These are phyloP conservation scores for Blastomyces emzantsi DNA, from an alignment of 2,329 filamentous ascomycete species.

Conservation along the genomic window DNA sequence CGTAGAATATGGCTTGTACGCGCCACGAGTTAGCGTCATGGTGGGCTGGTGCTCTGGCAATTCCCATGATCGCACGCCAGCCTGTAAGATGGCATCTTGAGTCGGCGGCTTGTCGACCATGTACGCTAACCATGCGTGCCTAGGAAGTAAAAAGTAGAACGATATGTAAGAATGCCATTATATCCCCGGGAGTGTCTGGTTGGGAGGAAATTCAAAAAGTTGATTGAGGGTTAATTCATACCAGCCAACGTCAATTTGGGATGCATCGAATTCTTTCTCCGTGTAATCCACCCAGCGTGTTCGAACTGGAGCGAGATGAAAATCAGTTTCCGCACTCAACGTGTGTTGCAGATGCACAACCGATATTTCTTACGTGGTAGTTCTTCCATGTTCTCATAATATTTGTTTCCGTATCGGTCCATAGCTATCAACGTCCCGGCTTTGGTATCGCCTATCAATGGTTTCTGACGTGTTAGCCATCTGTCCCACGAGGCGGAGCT, in stretches of 20 bases:
- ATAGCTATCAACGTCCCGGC: slow-evolving; percentile 73
- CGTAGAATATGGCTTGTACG: slow-evolving; percentile 94
- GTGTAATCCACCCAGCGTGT: slow-evolving; percentile 98
- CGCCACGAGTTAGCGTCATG: slow-evolving; percentile 63
- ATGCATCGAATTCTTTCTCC: slow-evolving; percentile 55
- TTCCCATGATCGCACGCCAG: slow-evolving; percentile 66
- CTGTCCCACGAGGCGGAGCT: background rate
- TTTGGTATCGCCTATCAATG: slow-evolving; percentile 78
- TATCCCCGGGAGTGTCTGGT: background rate
- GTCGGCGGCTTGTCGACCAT: slow-evolving; percentile 77
- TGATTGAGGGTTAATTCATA: slow-evolving; percentile 25
- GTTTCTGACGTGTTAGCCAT: slow-evolving; percentile 20
- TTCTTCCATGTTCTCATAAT: slow-evolving; percentile 90
- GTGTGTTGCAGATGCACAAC: background rate
- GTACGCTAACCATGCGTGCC: slow-evolving; percentile 97
- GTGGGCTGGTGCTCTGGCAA: slow-evolving; percentile 63
- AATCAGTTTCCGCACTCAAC: background rate
- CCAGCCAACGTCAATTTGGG: slow-evolving; percentile 87
- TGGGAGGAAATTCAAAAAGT: background rate
- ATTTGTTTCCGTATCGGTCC: slow-evolving; percentile 96
- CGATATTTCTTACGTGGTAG: slow-evolving; percentile 57
- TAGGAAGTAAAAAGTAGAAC: slow-evolving; percentile 20
- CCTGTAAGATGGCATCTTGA: slow-evolving; percentile 62
- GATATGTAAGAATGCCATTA: background rate
- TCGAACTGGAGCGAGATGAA: slow-evolving; percentile 51